Base-by-base conservation (phyloP, 139 green algal genomes). In the Chlorella vulgaris region DNA sequence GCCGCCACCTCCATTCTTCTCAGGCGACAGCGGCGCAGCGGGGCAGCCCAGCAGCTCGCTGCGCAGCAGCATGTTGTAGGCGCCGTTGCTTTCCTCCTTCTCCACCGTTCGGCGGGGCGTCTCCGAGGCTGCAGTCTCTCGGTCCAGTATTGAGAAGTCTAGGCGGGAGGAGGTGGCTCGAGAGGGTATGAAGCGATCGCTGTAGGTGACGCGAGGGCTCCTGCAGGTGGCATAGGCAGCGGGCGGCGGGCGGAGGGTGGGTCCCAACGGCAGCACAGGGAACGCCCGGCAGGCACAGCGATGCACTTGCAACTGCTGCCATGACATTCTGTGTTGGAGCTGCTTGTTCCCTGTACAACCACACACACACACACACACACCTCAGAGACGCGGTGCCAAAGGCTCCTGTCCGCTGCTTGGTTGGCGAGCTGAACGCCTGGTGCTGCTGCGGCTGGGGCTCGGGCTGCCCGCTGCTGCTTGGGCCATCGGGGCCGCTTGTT, bases 171-270 rank as follows among this genome's bases (percentile, higher is more conserved):
- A 82, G 4, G 85, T 84, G 42, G 91, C 87, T 7, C 94, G 69
- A 6, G 86, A 93, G 6, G 94, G 94, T 38, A 98, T 97, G 81
- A 97, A 96, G 4, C 94, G 71, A 78, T 98, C 94, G 38, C 85
- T 92, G 76, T 96, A 97, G 21, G 84, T 88, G 13, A 97, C 29
- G 24, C 62, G 61, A 40, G 78, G 81, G 29, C 61, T 78, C 51
- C 81, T 73, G 61, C 19, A 65, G 28, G 28, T 8, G 55, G 55
- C 55, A 29, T 28, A 65, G 18, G n/a, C n/a, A 29, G 18, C 22
- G 21, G 15, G 22, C 22, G 55, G 55, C 15, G 47, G 15, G 13
- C 15, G 47, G 13, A n/a, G n/a, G n/a, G n/a, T n/a, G n/a, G n/a
- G n/a, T n/a, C n/a, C n/a, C n/a, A n/a, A n/a, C n/a, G 15, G 47